Evolutionary conservation across 768 basidiomycete species (phyloP).

Genomic region (Lactifluus piperatus): DNA sequence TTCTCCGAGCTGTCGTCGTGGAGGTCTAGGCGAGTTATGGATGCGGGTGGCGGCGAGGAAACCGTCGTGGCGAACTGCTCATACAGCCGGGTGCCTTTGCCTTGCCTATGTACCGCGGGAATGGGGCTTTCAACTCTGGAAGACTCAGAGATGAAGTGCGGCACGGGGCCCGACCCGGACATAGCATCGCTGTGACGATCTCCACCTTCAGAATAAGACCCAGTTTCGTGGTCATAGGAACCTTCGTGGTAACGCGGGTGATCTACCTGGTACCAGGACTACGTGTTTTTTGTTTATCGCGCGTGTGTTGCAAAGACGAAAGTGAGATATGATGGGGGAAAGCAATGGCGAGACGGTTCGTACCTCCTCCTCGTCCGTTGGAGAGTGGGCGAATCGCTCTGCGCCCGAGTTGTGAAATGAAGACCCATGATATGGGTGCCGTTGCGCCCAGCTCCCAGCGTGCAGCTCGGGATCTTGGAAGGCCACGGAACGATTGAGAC

Average conservation of each 20-base stretch:
- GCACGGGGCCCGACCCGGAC: not conserved
- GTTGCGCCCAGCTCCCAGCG: not conserved
- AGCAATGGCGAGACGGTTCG: not conserved
- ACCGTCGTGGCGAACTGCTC: conserved; percentile 10
- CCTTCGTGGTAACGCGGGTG: not conserved
- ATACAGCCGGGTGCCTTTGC: conserved; percentile 16
- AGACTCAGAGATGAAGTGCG: conserved; percentile 9
- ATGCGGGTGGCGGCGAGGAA: not conserved
- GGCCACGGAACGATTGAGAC: not conserved
- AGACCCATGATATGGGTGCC: not conserved
- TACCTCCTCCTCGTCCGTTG: conserved; percentile 7
- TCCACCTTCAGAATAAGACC: conserved; percentile 10
- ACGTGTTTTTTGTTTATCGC: not conserved
- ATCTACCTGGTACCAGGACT: conserved; percentile 17
- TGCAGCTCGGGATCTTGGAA: not conserved
- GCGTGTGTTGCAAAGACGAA: not conserved
- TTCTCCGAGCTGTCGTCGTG: conserved; percentile 1
- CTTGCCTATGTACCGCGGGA: conserved; percentile 17
- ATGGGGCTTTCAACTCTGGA: conserved; percentile 13
- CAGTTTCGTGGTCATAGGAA: not conserved
- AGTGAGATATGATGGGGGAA: not conserved
- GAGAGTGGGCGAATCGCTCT: not conserved
- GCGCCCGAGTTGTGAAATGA: not conserved
- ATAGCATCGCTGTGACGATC: conserved; percentile 3
- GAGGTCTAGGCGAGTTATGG: conserved; percentile 14